A percentile compares a stretch with the other conserved stretches of the same genome.
phyloP scores from a whole-genome alignment of 2,329 filamentous ascomycete genomes.

The Fonsecaea nubica region DNA sequence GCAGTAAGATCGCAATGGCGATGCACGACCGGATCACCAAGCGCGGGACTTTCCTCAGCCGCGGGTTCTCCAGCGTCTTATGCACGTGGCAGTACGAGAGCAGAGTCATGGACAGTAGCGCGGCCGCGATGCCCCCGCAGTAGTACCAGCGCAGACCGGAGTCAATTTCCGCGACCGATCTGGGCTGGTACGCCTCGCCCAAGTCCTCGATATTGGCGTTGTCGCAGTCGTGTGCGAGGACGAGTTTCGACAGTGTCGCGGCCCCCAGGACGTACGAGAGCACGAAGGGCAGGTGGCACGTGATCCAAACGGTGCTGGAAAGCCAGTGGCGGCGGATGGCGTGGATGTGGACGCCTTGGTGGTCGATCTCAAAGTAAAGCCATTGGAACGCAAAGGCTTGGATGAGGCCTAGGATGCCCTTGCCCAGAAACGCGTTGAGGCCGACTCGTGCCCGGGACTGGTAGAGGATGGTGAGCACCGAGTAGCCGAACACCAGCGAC shows the following conservation, averaged over 20 bases:
- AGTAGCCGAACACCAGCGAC: constrained; percentile 17
- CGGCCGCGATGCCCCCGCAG: constrained; percentile 10
- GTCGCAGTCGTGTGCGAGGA: constrained; percentile 20
- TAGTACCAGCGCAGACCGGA: constrained; percentile 16
- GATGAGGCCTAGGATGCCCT: constrained; percentile 16
- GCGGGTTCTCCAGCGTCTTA: constrained; percentile 18
- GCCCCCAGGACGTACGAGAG: constrained; percentile 15
- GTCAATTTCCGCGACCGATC: constrained; percentile 11
- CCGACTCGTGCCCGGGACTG: constrained; percentile 13
- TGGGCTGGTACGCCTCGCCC: constrained; percentile 11
- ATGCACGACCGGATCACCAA: constrained; percentile 10
- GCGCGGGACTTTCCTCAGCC: constrained; percentile 9
- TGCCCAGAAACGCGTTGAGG: constrained; percentile 17
- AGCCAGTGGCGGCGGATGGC: constrained; percentile 20
- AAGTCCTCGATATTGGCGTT: constrained; percentile 18
- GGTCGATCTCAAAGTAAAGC: constrained; percentile 20
- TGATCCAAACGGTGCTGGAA: constrained; percentile 20
- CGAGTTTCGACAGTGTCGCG: constrained; percentile 15
- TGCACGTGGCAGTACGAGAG: constrained; percentile 19
- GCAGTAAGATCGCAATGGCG: constrained; percentile 12
- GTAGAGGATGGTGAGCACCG: constrained; percentile 16
- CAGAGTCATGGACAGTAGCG: constrained; percentile 13
- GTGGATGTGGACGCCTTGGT: constrained; percentile 16
- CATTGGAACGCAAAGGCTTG: constrained; percentile 21
- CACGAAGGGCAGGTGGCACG: constrained; percentile 20